Evolutionary conservation across 2,329 filamentous ascomycete genomes (phyloP).

Genomic region (Colletotrichum sp.): DNA sequence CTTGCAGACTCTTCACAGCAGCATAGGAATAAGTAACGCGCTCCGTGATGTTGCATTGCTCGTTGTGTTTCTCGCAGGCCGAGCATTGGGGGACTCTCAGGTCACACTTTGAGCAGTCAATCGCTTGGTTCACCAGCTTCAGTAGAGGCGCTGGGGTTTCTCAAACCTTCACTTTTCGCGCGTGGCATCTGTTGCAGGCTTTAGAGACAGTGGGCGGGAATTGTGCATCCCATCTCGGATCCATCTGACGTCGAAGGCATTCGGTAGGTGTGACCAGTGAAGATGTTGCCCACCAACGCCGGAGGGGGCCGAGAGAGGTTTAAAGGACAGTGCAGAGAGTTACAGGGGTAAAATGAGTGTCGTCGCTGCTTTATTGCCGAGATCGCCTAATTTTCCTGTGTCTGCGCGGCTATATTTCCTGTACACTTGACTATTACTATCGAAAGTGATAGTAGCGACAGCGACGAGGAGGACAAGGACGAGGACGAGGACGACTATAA

Average conservation of each 20-base stretch:
- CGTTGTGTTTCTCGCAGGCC: conserved; percentile 10
- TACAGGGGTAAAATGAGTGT: neutral
- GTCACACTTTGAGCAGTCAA: conserved; percentile 23
- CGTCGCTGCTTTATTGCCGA: neutral
- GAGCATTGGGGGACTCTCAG: conserved; percentile 29
- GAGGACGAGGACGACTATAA: too few relatives aligned
- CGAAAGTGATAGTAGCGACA: too few relatives aligned
- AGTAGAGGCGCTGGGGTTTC: neutral
- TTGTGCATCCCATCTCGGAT: neutral
- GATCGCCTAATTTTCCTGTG: too few relatives aligned
- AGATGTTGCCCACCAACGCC: neutral
- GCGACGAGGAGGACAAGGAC: too few relatives aligned
- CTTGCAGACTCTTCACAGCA: conserved; percentile 10
- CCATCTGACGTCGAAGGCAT: neutral
- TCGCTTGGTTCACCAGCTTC: neutral
- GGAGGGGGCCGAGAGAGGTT: neutral
- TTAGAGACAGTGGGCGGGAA: conserved; percentile 16
- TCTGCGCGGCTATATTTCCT: too few relatives aligned
- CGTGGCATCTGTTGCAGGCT: conserved; percentile 20
- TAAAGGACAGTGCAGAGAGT: neutral
- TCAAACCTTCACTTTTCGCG: conserved; percentile 27
- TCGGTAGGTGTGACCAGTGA: neutral
- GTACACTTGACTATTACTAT: too few relatives aligned
- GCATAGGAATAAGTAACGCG: conserved; percentile 22
- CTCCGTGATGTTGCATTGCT: conserved; percentile 24